Percentiles rank a stretch among this genome's conserved stretches.
Conservation (phyloP, 1,284 basidiomycete species). For the Spongispora temasekensis region DNA sequence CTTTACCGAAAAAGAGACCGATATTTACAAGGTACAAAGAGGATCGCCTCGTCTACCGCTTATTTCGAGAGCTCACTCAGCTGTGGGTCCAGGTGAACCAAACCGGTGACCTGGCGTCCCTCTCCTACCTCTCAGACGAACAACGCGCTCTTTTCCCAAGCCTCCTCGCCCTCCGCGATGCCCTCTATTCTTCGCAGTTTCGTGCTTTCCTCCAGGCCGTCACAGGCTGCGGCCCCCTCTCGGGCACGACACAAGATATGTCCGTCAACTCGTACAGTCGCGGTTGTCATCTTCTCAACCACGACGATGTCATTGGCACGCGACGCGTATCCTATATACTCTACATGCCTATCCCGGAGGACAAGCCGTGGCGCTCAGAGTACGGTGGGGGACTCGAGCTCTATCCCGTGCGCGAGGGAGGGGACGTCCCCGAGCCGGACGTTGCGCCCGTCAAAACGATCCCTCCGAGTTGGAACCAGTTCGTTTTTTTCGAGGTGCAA, state of each 20-base stretch:
- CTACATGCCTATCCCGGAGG: slow-evolving; percentile 89
- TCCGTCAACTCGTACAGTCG: slow-evolving; percentile 91
- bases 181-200: slow-evolving; percentile 89
- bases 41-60: too few relatives aligned
- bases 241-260: slow-evolving; percentile 94
- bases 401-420: slow-evolving; percentile 67
- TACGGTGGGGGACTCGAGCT: slow-evolving; percentile 96
- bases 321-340: slow-evolving; percentile 96
- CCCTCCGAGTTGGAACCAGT: slow-evolving; percentile 93
- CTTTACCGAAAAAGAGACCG: slow-evolving; percentile 97
- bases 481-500: slow-evolving; percentile 92
- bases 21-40: slow-evolving; percentile 97
- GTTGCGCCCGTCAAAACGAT: slow-evolving; percentile 62
- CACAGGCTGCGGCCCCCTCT: slow-evolving; percentile 92
- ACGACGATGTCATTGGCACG: slow-evolving; percentile 98
- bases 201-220: slow-evolving; percentile 84
- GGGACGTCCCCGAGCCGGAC: slow-evolving; percentile 62
- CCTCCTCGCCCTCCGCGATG: slow-evolving; percentile 83
- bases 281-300: slow-evolving; percentile 92
- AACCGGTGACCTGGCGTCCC: slow-evolving; percentile 94
- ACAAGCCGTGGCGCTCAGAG: slow-evolving; percentile 66
- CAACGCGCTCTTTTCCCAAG: slow-evolving; percentile 81
- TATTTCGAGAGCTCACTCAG: neutral
- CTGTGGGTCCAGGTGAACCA: slow-evolving; percentile 86
- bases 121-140: slow-evolving; percentile 77